A percentile compares a stretch with the other conserved stretches of the same genome.
Conservation (phyloP, 768 basidiomycete species). For the Mycena albidolilacea region DNA sequence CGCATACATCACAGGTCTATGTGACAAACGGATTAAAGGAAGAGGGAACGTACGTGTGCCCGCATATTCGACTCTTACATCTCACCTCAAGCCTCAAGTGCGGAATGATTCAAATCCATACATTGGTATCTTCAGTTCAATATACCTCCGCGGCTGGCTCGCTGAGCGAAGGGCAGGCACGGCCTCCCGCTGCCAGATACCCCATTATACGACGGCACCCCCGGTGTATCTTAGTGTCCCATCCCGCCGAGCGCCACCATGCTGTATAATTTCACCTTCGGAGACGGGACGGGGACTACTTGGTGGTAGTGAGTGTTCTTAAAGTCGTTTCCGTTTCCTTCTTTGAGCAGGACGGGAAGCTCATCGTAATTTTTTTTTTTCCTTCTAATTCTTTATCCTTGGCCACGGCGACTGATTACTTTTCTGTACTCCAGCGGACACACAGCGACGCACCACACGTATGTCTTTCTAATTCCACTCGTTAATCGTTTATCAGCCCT, state of each 20-base stretch:
- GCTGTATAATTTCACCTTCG: constrained; percentile 58
- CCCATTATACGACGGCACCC: constrained; percentile 64
- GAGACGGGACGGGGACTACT: constrained; percentile 61
- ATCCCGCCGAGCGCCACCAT: constrained; percentile 63
- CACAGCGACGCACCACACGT: constrained; percentile 29
- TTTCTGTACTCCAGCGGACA: constrained; percentile 13
- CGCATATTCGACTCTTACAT: too few species aligned
- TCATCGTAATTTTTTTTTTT: not conserved
- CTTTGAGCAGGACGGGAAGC: too few species aligned
- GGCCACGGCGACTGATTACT: constrained; percentile 57
- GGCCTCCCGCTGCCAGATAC: constrained; percentile 55
- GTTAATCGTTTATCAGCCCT: constrained; percentile 45
- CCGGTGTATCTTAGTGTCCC: constrained; percentile 64
- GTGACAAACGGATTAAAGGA: constrained; percentile 52
- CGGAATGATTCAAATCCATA: constrained; percentile 42
- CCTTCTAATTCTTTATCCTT: constrained; percentile 44
- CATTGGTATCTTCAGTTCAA: constrained; percentile 41
- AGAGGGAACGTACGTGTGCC: constrained; percentile 45
- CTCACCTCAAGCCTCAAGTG: not conserved
- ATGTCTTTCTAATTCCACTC: constrained; percentile 41
- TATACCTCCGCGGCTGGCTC: not conserved
- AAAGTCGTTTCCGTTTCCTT: not conserved
- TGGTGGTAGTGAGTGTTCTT: constrained; percentile 61
- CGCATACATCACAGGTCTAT: constrained; percentile 29
- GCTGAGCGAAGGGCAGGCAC: constrained; percentile 23